Conservation (phyloP, 352 stramenopile species). For the Phytophthora sp. region DNA sequence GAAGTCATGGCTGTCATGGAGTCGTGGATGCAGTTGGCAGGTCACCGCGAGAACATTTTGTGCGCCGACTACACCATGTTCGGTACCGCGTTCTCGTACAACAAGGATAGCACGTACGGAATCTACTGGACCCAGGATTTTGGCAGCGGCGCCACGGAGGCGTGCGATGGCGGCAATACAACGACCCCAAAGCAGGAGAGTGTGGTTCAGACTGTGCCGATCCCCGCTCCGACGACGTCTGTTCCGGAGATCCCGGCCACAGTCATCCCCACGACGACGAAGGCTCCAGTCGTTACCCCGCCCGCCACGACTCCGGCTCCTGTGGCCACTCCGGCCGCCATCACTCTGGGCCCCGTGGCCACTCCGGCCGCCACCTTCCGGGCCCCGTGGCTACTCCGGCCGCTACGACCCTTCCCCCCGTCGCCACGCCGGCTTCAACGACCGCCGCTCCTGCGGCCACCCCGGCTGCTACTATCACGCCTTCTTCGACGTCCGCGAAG, state of each 20-base stretch:
- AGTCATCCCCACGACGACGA: constrained; percentile 13
- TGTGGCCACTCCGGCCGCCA: constrained; percentile 3
- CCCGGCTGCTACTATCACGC: constrained; percentile 18
- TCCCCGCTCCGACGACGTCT: constrained; percentile 18
- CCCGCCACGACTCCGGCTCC: constrained; percentile 9
- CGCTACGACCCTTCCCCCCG: constrained; percentile 10
- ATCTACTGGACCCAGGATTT: constrained; percentile 67
- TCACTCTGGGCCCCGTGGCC: background rate
- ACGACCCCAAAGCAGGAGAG: too few relatives aligned
- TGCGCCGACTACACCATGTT: constrained; percentile 43
- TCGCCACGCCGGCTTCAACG: constrained; percentile 10
- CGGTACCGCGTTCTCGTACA: constrained; percentile 37
- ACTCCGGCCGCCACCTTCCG: constrained; percentile 10
- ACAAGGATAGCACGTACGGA: constrained; percentile 36
- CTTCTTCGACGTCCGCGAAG: constrained; percentile 23
- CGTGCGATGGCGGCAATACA: constrained; percentile 21
- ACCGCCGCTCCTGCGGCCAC: constrained; percentile 19
- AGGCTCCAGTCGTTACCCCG: constrained; percentile 18
- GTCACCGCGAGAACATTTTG: constrained; percentile 40
- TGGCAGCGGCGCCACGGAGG: constrained; percentile 25
- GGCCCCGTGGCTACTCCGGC: constrained; percentile 12
- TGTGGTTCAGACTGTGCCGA: too few relatives aligned
- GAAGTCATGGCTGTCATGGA: constrained; percentile 38
- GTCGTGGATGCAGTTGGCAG: constrained; percentile 38
- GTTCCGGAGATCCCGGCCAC: constrained; percentile 16